Percentiles rank a stretch among this genome's conserved stretches.
These are phyloP conservation scores for Neurospora sp. DNA, from an alignment of 495 filamentous ascomycete species.

Conservation along the genomic window DNA sequence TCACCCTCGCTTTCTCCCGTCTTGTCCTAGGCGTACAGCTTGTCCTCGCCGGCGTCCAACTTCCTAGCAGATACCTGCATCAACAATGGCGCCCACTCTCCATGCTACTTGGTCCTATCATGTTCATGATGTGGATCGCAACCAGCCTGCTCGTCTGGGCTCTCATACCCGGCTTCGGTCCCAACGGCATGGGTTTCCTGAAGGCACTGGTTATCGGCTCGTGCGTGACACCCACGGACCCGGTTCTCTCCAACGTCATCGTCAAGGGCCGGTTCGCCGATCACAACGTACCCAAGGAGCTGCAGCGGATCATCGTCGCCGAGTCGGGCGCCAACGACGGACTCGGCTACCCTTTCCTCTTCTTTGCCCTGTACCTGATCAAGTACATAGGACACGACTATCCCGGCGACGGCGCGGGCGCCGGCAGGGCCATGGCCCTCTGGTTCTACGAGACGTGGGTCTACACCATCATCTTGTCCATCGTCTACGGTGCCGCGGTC, in stretches of 20 bases:
- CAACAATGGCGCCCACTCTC: constrained; percentile 72
- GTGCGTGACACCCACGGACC: constrained; percentile 88
- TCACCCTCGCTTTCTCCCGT: constrained; percentile 73
- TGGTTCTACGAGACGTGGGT: constrained; percentile 88
- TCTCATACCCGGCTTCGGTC: constrained; percentile 49
- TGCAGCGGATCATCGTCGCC: constrained; percentile 82
- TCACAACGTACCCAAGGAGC: constrained; percentile 68
- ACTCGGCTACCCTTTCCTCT: constrained; percentile 87
- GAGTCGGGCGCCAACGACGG: constrained; percentile 91
- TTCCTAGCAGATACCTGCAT: constrained; percentile 77
- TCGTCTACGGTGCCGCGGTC: constrained; percentile 64
- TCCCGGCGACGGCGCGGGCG: constrained; percentile 38
- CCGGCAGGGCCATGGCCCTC: constrained; percentile 57
- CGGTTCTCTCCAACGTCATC: constrained; percentile 78
- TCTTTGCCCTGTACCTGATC: constrained; percentile 73
- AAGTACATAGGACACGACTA: constrained; percentile 57
- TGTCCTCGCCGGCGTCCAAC: constrained; percentile 78
- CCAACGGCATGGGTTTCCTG: constrained; percentile 47
- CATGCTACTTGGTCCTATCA: constrained; percentile 73
- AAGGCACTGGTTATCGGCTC: constrained; percentile 70
- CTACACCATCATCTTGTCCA: constrained; percentile 72
- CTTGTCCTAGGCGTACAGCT: constrained; percentile 88
- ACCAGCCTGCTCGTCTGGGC: constrained; percentile 73
- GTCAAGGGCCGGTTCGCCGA: constrained; percentile 93
- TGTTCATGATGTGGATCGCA: constrained; percentile 82